Base-by-base conservation (phyloP, 108 stramenopile genomes). In the Cylindrotheca fusiformis region DNA sequence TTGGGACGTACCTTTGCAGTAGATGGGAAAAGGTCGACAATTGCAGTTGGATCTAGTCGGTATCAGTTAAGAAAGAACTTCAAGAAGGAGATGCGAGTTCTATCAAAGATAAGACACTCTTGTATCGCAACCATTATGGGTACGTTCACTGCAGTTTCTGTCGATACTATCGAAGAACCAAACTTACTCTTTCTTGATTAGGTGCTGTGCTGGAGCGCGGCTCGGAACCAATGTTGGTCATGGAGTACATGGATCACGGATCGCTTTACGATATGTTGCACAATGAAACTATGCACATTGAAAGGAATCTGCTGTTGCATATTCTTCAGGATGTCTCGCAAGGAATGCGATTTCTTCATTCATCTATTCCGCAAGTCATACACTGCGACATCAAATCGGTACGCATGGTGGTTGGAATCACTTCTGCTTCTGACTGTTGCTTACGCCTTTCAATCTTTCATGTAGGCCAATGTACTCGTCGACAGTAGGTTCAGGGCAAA, bases 181-280 rank as follows among this genome's bases (percentile, higher is more conserved):
- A 41, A 6, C 14, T 41, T 51, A 5, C 50, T n/a, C 5, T n/a
- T 51, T 51, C 19, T 51, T 21, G 19, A 6, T n/a, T 6, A 51
- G 79, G 72, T 2, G 63, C 78, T 14, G 84, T 85, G 1, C 36
- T 79, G 12, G 53, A 58, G 24, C 49, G 48, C 17, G 41, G 26
- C 18, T 47, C 33, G 18, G 85, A 86, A 49, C 85, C 85, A 14
- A 62, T 62, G 65, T 64, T 84, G 1, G 59, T 81, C 31, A 77
- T 81, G 80, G 84, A 85, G 41, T 85, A 77, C 55, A 85, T 82
- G 84, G 69, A 74, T 19, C 44, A 55, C 49, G 84, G 84, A 14
- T 80, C 79, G 0, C 57, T 86, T 19, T 75, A 80, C 33, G 79
- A 80, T 47, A 20, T 86, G 1, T 50, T 86, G 2, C 81, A 82